Conservation (phyloP, 2,329 filamentous ascomycete genomes). For the Fusarium protoensiforme region DNA sequence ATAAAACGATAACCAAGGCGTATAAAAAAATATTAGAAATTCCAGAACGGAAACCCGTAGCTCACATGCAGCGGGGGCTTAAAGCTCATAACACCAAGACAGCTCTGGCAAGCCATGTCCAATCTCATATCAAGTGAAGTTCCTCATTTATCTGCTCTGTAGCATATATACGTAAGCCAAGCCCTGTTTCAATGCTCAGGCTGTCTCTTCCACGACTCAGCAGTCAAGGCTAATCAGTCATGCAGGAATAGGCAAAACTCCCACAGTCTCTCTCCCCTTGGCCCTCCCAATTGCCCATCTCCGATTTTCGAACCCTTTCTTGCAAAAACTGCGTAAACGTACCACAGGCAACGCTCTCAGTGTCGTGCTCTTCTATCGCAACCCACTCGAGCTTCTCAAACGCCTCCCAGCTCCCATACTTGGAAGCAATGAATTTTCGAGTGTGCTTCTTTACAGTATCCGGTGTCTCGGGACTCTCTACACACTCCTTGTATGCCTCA, state of each 20-base stretch:
- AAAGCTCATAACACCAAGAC: no score
- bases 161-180: background rate
- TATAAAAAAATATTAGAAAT: no score
- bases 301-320: background rate
- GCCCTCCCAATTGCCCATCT: background rate
- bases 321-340: conserved; percentile 22
- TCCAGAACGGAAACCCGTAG: no score
- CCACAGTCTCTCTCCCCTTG: background rate
- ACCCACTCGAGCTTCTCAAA: conserved; percentile 29
- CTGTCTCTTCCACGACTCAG: background rate
- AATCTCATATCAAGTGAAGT: no score
- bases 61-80: no score
- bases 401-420: conserved; percentile 26
- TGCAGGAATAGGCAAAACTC: conserved; percentile 15
- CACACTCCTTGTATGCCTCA: conserved; percentile 15
- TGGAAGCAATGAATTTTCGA: conserved; percentile 11
- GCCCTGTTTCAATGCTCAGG: background rate
- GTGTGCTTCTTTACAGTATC: conserved; percentile 14
- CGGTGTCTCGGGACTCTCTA: background rate
- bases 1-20: no score
- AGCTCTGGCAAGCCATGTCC: no score
- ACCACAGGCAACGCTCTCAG: background rate
- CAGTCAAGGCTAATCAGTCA: background rate
- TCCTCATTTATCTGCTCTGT: no score
- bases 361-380: conserved; percentile 5